Percentiles rank a stretch among this genome's conserved stretches.
Evolutionary conservation across 1,139 yeast species (phyloP).

Genomic region (Taphrina populina): DNA sequence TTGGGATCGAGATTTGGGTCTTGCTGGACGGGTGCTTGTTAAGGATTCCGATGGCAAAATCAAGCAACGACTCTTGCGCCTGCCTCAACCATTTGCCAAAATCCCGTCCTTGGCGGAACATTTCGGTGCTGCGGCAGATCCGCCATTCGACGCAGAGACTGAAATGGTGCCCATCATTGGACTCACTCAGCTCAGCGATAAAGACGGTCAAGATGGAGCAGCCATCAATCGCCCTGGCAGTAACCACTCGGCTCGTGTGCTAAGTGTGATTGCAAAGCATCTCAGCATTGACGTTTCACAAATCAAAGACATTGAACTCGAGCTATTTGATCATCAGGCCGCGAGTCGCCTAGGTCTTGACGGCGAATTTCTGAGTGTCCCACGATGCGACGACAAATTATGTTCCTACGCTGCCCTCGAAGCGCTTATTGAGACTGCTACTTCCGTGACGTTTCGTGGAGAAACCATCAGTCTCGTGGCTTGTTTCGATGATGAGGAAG

Average conservation of each 20-base stretch:
- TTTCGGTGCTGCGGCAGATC: constrained; percentile 46
- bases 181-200: constrained; percentile 46
- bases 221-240: constrained; percentile 43
- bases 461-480: constrained; percentile 67
- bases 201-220: constrained; percentile 21
- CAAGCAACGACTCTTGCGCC: constrained; percentile 68
- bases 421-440: constrained; percentile 61
- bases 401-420: constrained; percentile 55
- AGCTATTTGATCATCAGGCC: constrained; percentile 78
- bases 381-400: constrained; percentile 78
- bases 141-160: constrained; percentile 81
- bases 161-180: constrained; percentile 88
- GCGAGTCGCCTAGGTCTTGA: constrained; percentile 82
- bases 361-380: constrained; percentile 87
- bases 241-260: constrained; percentile 75
- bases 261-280: constrained; percentile 68
- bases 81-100: constrained; percentile 77
- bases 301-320: constrained; percentile 82
- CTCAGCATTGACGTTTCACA: constrained; percentile 53
- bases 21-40: constrained; percentile 88
- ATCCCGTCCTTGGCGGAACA: constrained; percentile 96
- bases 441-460: constrained; percentile 44
- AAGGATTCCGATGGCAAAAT: constrained; percentile 49
- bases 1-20: constrained; percentile 87
- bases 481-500: constrained; percentile 90